Percentiles rank a stretch among this genome's conserved stretches.
These are phyloP conservation scores for Helicosporidium sp. DNA, from an alignment of 139 green algal species.

Conservation along the genomic window DNA sequence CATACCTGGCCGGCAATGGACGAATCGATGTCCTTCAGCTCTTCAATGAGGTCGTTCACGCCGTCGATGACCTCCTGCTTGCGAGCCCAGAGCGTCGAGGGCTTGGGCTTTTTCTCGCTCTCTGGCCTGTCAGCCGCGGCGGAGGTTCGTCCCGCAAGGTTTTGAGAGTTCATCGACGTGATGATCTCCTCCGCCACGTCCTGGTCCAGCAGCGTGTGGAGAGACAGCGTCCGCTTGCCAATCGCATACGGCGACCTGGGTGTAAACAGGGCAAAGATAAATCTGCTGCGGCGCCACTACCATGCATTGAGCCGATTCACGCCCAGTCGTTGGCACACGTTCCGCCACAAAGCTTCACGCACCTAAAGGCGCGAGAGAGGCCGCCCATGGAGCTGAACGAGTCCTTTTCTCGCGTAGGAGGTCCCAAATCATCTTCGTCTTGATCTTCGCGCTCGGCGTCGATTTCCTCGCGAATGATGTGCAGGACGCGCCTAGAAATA, in stretches of 20 bases:
- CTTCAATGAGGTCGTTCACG: conserved; percentile 82
- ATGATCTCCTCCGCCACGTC: conserved; percentile 35
- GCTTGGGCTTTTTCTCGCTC: background rate
- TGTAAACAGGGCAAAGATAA: no score
- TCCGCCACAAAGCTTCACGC: no score
- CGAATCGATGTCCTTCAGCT: conserved; percentile 68
- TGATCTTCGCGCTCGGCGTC: conserved; percentile 31
- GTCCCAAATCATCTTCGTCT: background rate
- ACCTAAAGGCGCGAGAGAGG: conserved; percentile 10
- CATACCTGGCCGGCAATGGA: conserved; percentile 48
- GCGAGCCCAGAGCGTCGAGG: conserved; percentile 23
- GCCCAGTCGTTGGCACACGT: no score
- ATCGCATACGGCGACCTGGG: background rate
- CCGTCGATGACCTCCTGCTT: conserved; percentile 68
- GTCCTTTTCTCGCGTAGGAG: background rate
- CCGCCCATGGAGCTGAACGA: conserved; percentile 5
- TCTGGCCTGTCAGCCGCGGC: no score
- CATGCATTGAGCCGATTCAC: no score
- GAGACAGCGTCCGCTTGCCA: conserved; percentile 23
- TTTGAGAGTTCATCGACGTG: no score
- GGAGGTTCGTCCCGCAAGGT: no score
- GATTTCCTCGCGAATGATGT: conserved; percentile 80
- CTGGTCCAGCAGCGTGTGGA: conserved; percentile 62
- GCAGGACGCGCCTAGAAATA: conserved; percentile 70
- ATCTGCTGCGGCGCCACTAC: no score